Evolutionary conservation across 345 rosid species (phyloP).

Genomic region (Kandelia obovata): DNA sequence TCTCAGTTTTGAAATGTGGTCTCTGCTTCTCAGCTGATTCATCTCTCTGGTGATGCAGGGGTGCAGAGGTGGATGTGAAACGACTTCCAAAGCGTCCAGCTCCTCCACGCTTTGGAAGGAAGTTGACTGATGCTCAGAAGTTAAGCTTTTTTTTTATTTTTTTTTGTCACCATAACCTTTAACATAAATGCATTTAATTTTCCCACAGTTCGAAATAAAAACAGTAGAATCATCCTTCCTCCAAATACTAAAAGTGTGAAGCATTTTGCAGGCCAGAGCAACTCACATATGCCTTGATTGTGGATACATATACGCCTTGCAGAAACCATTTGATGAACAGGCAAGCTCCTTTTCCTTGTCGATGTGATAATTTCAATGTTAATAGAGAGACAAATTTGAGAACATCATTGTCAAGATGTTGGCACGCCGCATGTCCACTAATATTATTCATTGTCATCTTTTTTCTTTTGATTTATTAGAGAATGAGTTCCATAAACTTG

Average conservation of each 20-base stretch:
- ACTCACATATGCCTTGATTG: conserved; percentile 96
- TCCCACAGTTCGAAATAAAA: neutral
- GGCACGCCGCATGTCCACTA: too few relatives aligned
- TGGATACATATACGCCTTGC: conserved; percentile 76
- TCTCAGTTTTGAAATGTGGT: neutral
- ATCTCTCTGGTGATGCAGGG: conserved; percentile 42
- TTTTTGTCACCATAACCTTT: neutral
- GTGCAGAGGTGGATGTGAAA: conserved; percentile 84
- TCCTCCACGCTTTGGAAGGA: conserved; percentile 94
- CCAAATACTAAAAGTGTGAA: neutral
- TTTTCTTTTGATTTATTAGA: too few relatives aligned
- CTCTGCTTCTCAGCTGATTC: neutral
- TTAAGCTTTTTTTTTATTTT: conserved; percentile 19
- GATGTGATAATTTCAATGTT: neutral
- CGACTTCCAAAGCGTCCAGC: conserved; percentile 85
- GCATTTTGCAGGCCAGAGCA: conserved; percentile 71
- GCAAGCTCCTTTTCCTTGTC: conserved; percentile 27
- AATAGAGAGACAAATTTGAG: neutral
- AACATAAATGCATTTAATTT: neutral
- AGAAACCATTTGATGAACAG: conserved; percentile 86
- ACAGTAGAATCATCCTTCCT: neutral
- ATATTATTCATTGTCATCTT: too few relatives aligned
- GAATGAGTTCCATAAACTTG: too few relatives aligned
- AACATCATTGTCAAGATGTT: too few relatives aligned
- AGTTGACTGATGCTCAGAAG: conserved; percentile 89